Base-by-base conservation (phyloP, 1,284 basidiomycete genomes). In the Malassezia dermatis region DNA sequence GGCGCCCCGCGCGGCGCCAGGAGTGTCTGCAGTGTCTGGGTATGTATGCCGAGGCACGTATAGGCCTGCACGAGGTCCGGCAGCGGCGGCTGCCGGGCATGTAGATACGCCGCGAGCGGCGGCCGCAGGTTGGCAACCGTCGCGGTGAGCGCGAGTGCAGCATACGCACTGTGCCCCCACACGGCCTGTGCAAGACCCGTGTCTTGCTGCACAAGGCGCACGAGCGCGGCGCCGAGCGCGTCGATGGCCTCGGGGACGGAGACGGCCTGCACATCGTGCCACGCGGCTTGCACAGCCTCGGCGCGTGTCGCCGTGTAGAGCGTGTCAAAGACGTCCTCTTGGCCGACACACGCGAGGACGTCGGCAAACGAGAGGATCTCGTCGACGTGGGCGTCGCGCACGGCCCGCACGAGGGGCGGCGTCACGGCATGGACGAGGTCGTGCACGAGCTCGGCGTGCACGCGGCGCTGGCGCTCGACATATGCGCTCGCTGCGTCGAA, bases 401-500 rank as follows among this genome's bases (percentile, higher is more conserved):
- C 34, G 11, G 42, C 49, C 8, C 23, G 26, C 0, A 23, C 31
- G n/a, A 57, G 32, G 1, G 43, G 32, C 2, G 19, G 28, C 4
- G 37, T n/a, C 7, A 52, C 41, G 11, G 48, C 40, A 30, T 27
- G 17, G 11, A 48, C 42, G 11, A 57, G 32, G 23, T 21, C 15
- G 12, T 35, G 17, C n/a, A 50, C 35, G 8, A 57, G 37, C 10
- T 27, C 27, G 12, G 37, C 39, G 23, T 48, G 43, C 15, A 57
- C 24, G n/a, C 17, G 11, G 23, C 30, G 27, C 8, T 44, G 50
- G 17, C 49, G 23, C 3, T 50, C 39, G n/a, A 57, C 55, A 19
- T 57, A 49, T 21, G 39, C 49, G 24, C 45, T 48, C 4, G 41
- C 11, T 5, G 31, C 46, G n/a, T 49, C 57, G 34, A 94, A 95